phyloP scores from a whole-genome alignment of 257 asterid species.

The Rauvolfia tetraphylla region DNA sequence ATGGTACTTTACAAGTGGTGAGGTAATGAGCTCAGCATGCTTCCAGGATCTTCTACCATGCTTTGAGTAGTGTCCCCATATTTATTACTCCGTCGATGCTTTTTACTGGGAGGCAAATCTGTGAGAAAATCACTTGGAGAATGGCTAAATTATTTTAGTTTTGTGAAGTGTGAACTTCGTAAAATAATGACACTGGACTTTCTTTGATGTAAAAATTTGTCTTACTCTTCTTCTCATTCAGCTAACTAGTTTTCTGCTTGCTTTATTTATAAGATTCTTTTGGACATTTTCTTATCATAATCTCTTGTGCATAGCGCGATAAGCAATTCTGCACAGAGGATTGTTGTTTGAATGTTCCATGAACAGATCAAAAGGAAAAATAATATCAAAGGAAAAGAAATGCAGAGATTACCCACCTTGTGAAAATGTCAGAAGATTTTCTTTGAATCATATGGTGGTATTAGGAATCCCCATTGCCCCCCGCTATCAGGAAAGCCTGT shows the following conservation, averaged over 20 bases:
- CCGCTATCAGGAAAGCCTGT: background rate
- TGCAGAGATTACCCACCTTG: background rate
- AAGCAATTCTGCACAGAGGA: background rate
- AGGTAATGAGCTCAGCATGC: conserved; percentile 4
- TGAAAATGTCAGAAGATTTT: background rate
- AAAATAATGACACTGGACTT: background rate
- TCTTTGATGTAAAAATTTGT: background rate
- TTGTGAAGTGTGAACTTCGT: background rate
- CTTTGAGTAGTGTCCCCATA: conserved; percentile 1
- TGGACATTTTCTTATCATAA: background rate
- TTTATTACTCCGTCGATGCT: background rate
- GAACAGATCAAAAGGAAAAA: background rate
- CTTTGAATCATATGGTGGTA: background rate
- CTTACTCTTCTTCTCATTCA: background rate
- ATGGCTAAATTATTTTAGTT: background rate
- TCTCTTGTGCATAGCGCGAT: background rate
- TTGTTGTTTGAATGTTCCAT: background rate
- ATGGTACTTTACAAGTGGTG: conserved; percentile 1
- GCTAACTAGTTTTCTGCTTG: background rate
- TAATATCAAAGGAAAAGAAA: background rate
- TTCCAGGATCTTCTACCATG: background rate
- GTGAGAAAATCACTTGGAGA: background rate
- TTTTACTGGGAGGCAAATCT: background rate
- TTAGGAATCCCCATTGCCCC: background rate
- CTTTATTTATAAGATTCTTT: background rate